A percentile compares a stretch with the other conserved stretches of the same genome.
These are phyloP conservation scores for Vicia villosa DNA, from an alignment of 306 rosid genomes.

Conservation along the genomic window DNA sequence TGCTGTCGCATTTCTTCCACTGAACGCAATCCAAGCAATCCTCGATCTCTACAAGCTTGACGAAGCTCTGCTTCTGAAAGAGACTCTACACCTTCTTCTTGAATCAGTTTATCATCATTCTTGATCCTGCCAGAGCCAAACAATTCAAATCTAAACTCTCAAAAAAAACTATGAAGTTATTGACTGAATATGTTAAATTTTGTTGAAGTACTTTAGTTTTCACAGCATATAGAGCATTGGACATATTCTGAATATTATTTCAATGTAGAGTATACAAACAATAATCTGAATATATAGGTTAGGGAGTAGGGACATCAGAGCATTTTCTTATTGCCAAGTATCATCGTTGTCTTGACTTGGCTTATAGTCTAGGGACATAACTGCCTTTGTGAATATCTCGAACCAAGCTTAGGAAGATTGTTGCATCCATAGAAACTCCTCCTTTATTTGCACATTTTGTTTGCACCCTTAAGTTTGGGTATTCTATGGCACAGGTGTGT, in stretches of 20 bases:
- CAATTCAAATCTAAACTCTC: slow-evolving; percentile 22
- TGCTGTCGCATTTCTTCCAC: slow-evolving; percentile 85
- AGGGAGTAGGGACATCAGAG: background rate
- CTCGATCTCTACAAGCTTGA: slow-evolving; percentile 87
- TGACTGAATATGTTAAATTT: background rate
- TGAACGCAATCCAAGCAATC: slow-evolving; percentile 82
- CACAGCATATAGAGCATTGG: background rate
- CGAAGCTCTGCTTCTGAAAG: slow-evolving; percentile 87
- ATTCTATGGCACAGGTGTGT: background rate
- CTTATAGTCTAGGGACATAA: background rate
- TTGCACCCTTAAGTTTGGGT: background rate
- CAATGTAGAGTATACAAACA: slow-evolving; percentile 4
- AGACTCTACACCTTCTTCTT: slow-evolving; percentile 79
- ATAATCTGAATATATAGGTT: background rate
- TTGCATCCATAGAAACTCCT: background rate
- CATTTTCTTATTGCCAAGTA: no score
- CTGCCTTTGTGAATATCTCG: background rate
- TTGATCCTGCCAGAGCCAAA: slow-evolving; percentile 67
- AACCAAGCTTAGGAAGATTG: background rate
- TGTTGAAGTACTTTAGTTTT: background rate
- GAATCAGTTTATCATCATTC: slow-evolving; percentile 75
- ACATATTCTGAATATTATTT: background rate
- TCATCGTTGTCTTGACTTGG: no score
- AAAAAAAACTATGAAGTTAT: slow-evolving; percentile 1
- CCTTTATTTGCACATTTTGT: background rate